These are phyloP conservation scores for Cladosporium sp. DNA, from an alignment of 2,329 filamentous ascomycete species.

Conservation along the genomic window DNA sequence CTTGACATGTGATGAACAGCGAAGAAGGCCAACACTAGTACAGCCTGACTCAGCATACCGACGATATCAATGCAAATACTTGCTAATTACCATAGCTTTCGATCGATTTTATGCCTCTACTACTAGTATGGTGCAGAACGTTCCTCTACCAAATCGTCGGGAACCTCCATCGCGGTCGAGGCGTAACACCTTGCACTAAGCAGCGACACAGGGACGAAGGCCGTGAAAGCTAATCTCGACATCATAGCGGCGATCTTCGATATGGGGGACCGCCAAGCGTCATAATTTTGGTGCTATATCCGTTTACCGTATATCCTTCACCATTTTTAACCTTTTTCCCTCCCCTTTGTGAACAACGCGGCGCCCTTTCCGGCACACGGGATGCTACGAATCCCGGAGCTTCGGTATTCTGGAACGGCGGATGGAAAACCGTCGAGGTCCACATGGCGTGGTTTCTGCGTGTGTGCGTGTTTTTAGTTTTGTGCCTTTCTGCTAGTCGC, in stretches of 20 bases:
- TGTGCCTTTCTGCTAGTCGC: neutral
- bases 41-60: neutral
- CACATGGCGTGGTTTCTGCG: neutral
- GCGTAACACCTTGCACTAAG: neutral
- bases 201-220: neutral
- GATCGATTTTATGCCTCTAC: no score
- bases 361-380: no score
- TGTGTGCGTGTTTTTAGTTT: neutral
- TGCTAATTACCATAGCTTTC: neutral
- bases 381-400: no score
- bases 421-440: neutral
- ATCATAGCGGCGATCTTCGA: conserved; percentile 9
- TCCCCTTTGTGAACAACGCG: neutral
- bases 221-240: conserved; percentile 4
- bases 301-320: no score
- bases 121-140: no score
- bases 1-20: no score
- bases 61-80: neutral
- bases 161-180: neutral
- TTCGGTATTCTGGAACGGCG: conserved; percentile 2
- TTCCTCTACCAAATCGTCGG: neutral
- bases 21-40: neutral
- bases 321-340: no score
- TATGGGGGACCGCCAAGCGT: neutral
- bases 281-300: no score